These are phyloP conservation scores for Sporothrix brasiliensis DNA, from an alignment of 2,329 filamentous ascomycete species.

Conservation along the genomic window DNA sequence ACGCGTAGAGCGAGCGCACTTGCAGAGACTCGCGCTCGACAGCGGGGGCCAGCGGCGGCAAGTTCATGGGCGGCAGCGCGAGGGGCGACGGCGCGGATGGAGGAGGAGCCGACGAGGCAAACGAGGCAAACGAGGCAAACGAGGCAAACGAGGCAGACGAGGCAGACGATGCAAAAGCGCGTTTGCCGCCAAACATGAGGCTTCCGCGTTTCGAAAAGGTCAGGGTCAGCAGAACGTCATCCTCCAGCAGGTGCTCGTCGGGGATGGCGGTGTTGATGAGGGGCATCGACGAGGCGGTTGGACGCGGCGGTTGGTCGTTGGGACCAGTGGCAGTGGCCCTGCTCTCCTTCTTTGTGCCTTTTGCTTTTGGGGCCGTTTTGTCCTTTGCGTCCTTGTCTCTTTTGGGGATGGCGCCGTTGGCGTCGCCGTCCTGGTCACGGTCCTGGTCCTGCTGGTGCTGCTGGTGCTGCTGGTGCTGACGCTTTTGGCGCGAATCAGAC, in stretches of 20 bases:
- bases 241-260: slow-evolving; percentile 58
- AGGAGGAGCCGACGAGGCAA: slow-evolving; percentile 14
- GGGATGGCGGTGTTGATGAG: slow-evolving; percentile 62
- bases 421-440: neutral
- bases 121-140: too few relatives aligned
- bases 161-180: slow-evolving; percentile 35
- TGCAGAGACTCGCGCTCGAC: slow-evolving; percentile 66
- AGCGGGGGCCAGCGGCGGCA: slow-evolving; percentile 54
- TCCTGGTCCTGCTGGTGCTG: neutral
- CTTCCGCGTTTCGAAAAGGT: slow-evolving; percentile 67
- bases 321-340: neutral
- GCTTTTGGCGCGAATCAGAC: slow-evolving; percentile 29
- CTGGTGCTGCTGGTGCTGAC: slow-evolving; percentile 1
- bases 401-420: slow-evolving; percentile 9
- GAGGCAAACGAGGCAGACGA: slow-evolving; percentile 11
- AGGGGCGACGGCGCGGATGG: slow-evolving; percentile 32
- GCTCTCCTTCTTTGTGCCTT: neutral
- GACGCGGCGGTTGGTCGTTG: neutral
- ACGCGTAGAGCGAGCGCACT: slow-evolving; percentile 68
- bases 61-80: slow-evolving; percentile 17
- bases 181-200: slow-evolving; percentile 61
- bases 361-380: neutral
- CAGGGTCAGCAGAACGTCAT: slow-evolving; percentile 59
- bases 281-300: slow-evolving; percentile 36
- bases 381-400: slow-evolving; percentile 21